Evolutionary conservation across 1,139 yeast genomes (phyloP).

Genomic region (Nakaseomyces sp.): DNA sequence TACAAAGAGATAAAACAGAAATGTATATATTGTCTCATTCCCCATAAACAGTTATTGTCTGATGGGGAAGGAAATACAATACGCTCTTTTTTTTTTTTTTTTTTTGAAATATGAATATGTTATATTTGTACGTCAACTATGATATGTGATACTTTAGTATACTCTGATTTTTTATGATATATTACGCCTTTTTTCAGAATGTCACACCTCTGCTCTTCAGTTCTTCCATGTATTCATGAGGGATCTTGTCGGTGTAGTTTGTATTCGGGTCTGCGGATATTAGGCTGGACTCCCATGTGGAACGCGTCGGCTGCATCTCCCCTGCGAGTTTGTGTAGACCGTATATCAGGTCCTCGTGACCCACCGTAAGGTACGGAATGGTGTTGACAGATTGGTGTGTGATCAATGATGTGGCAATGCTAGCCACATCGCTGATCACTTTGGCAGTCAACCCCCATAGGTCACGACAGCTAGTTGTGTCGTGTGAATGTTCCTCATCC

Average conservation of each 20-base stretch:
- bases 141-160: too few species aligned
- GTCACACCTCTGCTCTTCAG: background rate
- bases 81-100: too few species aligned
- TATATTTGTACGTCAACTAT: too few species aligned
- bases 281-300: constrained; percentile 38
- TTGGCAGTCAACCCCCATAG: constrained; percentile 93
- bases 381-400: constrained; percentile 6
- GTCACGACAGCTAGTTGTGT: constrained; percentile 39
- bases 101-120: too few species aligned
- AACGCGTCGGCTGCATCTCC: constrained; percentile 35
- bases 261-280: constrained; percentile 34
- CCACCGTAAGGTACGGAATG: constrained; percentile 30
- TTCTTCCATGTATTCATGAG: constrained; percentile 19
- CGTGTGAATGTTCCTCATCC: constrained; percentile 36
- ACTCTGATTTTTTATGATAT: too few species aligned
- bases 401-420: constrained; percentile 38
- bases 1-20: too few species aligned
- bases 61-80: too few species aligned
- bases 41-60: too few species aligned
- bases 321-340: constrained; percentile 48
- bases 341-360: constrained; percentile 60
- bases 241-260: constrained; percentile 43
- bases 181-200: background rate
- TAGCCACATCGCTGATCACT: constrained; percentile 69
- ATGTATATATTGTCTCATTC: too few species aligned